Base-by-base conservation (phyloP, 2,329 filamentous ascomycete species). In the Aspergillus quadrilineatus region DNA sequence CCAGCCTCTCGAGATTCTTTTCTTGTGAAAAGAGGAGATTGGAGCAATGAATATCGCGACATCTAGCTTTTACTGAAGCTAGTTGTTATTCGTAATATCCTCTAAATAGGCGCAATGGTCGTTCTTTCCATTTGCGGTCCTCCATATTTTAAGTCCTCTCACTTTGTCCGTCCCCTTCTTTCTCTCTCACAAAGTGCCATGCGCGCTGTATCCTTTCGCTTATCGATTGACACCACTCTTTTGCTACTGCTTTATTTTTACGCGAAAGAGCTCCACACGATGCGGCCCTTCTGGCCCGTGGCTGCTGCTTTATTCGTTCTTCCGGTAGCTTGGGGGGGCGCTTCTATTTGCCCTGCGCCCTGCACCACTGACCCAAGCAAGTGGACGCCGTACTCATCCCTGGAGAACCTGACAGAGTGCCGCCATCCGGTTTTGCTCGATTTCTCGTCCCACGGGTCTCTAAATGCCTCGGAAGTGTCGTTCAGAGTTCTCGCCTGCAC, bases 381-480 rank as follows among this genome's bases (percentile, higher is more conserved):
- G 8, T 57, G 55, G 50, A 57, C 55, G 30, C 37, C 47, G 12
- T 57, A 50, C 14, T 26, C 39, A 1, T 50, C 50, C 1, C 22
- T 57, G 9, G 39, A 53, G 6, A 43, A 17, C 12, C 50, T 57
- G 9, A 46, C 39, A 2, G 28, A 37, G 5, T 57, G 55, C n/a
- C n/a, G 53, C 10, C 44, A 57, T 14, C 50, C 55, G 12, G 36
- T 57, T 17, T 28, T 57, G 41, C 26, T 57, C 2, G 50, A 57
- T 39, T 41, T 53, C 10, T 44, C 50, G 14, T 42, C 47, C 3
- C 44, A 57, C 4, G 8, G 6, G 6, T 22, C 41, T 15, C 22
- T 32, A 6, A 28, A 50, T 37, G 8, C 22, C 8, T 17, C 50
- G 7, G 41, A 50, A 8, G 42, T 50, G 9, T 14, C 50, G n/a